Evolutionary conservation across 2,329 filamentous ascomycete genomes (phyloP), one percentile per base, ranked within the genome.

Genomic region (Aspergillus fumigatus): DNA sequence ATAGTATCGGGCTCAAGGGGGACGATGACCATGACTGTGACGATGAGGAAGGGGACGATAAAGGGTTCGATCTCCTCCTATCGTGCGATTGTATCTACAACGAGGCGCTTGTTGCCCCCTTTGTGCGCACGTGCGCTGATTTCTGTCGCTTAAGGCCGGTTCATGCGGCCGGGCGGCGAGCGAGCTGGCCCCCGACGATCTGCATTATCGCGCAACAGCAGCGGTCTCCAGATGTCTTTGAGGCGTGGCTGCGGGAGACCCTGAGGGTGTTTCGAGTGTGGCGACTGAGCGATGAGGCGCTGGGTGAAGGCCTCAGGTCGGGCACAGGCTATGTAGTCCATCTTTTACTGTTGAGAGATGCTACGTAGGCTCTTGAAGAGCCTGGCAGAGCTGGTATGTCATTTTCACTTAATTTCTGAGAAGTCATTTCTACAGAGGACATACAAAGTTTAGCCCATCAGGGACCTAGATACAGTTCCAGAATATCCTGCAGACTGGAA

Each of bases 61-160:
- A 55, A 3, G 80, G 82, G 56, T 88, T 94, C 62, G 88, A 95
- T 66, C 75, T 86, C 14, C 79, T 97, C 10, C 71, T 97, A 38
- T 91, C 92, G 3, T 96, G 91, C 69, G 94, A 99, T 73, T 97
- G 92, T 73, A 88, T 99, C 64, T 99, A 95, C 79, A 99, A 97
- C 74, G 90, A 96, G 62, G 84, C 88, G 2, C 82, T 97, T 3
- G 84, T 97, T 25, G 78, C 83, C 47, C 91, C 92, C 0, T 84
- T 97, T 50, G 89, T 94, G n/a, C 83, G 87, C 65, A 89, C 90
- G 0, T 96, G 90, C 70, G 84, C 80, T 5, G 89, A 95, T 60
- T 81, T 86, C 25, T 96, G 91, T 72, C 76, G 76, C 9, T 73
- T 93, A 17, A 79, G 86, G 35, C 68, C 70, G 14, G 55, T 57